These are phyloP conservation scores for Blastobotrys americana DNA, from an alignment of 805 yeast genomes.

Conservation along the genomic window DNA sequence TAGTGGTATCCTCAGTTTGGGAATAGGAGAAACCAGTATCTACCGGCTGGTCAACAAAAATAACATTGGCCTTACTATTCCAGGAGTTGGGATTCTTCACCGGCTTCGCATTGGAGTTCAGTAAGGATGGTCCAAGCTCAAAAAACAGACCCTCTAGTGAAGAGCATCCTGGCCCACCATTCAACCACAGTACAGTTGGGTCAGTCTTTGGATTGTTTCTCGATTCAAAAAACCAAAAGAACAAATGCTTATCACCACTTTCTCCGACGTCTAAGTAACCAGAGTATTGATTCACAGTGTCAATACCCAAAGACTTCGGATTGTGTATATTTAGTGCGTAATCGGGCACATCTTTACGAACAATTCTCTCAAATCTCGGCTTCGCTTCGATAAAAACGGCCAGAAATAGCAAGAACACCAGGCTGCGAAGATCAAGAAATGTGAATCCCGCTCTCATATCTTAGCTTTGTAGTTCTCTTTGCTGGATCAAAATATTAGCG, in stretches of 20 bases:
- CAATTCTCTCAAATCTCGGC: background rate
- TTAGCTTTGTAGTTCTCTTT: no score
- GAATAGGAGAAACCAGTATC: constrained; percentile 89
- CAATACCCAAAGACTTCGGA: constrained; percentile 42
- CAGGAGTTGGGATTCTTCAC: constrained; percentile 76
- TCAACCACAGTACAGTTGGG: constrained; percentile 85
- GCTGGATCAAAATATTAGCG: no score
- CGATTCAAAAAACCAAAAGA: constrained; percentile 90
- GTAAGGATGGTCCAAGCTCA: constrained; percentile 83
- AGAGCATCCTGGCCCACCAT: constrained; percentile 97
- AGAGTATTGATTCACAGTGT: constrained; percentile 60
- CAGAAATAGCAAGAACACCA: background rate
- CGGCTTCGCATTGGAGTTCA: constrained; percentile 60
- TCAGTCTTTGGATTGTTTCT: constrained; percentile 80
- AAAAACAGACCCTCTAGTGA: constrained; percentile 84
- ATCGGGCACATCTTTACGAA: background rate
- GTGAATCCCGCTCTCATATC: no score
- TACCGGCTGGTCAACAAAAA: constrained; percentile 90
- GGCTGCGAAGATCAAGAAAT: no score
- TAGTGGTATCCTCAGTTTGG: constrained; percentile 50
- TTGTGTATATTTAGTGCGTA: background rate
- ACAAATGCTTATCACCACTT: constrained; percentile 74
- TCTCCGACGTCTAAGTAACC: constrained; percentile 60
- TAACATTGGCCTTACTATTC: constrained; percentile 85
- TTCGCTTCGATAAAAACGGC: background rate